These are phyloP conservation scores for Cylindrotheca fusiformis DNA, from an alignment of 108 stramenopile species.

Conservation along the genomic window DNA sequence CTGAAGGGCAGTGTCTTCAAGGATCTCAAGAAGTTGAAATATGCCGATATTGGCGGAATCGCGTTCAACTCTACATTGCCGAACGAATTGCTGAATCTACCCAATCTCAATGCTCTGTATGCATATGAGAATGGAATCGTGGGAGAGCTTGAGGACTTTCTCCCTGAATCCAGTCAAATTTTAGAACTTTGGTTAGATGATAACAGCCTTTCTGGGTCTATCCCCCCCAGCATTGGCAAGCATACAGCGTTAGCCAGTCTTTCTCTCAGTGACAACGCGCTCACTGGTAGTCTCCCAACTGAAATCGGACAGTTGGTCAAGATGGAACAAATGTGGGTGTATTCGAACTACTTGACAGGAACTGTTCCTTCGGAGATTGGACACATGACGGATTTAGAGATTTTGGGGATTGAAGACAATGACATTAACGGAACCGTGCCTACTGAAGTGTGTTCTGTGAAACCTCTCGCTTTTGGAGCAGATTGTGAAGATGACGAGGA, in stretches of 20 bases:
- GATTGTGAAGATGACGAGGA: slow-evolving; percentile 10
- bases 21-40: slow-evolving; percentile 10
- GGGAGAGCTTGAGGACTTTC: slow-evolving; percentile 18
- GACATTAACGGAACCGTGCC: slow-evolving; percentile 36
- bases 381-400: slow-evolving; percentile 16
- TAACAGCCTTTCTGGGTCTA: slow-evolving; percentile 29
- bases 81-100: slow-evolving; percentile 11
- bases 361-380: slow-evolving; percentile 20
- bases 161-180: background rate
- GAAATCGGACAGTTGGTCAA: slow-evolving; percentile 10
- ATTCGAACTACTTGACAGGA: slow-evolving; percentile 14
- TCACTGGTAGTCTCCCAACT: slow-evolving; percentile 18
- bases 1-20: slow-evolving; percentile 13
- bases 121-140: slow-evolving; percentile 21
- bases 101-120: slow-evolving; percentile 34
- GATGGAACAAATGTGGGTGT: slow-evolving; percentile 27
- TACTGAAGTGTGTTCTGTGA: slow-evolving; percentile 17
- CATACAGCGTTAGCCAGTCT: slow-evolving; percentile 18
- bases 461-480: slow-evolving; percentile 15
- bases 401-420: slow-evolving; percentile 44
- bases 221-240: slow-evolving; percentile 50
- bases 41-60: slow-evolving; percentile 34
- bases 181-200: slow-evolving; percentile 39
- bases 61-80: slow-evolving; percentile 26
- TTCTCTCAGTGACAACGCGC: slow-evolving; percentile 13